phyloP scores from a whole-genome alignment of 306 rosid genomes.

The Luffa aegyptiaca region DNA sequence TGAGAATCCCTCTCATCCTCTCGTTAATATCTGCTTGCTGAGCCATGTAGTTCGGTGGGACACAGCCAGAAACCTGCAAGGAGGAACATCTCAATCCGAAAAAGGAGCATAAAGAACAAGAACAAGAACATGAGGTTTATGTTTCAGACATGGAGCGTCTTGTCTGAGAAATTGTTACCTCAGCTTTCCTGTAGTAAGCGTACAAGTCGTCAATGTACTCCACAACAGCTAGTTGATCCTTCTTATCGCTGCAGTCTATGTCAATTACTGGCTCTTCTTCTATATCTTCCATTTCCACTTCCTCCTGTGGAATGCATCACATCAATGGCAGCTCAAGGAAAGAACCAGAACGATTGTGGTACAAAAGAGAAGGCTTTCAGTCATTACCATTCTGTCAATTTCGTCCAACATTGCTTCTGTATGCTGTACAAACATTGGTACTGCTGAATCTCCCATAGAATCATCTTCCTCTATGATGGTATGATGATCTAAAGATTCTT shows the following conservation, averaged over 20 bases:
- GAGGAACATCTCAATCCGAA: background rate
- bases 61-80: conserved; percentile 30
- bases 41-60: conserved; percentile 29
- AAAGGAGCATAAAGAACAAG: background rate
- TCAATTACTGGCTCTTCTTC: conserved; percentile 28
- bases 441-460: conserved; percentile 13
- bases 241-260: conserved; percentile 27
- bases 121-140: background rate
- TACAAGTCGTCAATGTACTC: conserved; percentile 41
- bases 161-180: conserved; percentile 20
- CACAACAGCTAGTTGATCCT: conserved; percentile 33
- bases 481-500: conserved; percentile 20
- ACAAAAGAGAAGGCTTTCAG: background rate
- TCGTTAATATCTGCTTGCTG: conserved; percentile 46
- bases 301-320: conserved; percentile 19
- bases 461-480: conserved; percentile 30
- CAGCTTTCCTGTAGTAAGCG: conserved; percentile 32
- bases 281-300: conserved; percentile 39
- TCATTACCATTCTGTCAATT: conserved; percentile 40
- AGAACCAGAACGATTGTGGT: background rate
- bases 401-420: conserved; percentile 55
- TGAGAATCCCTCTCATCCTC: conserved; percentile 50
- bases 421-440: conserved; percentile 52
- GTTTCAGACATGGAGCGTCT: background rate
- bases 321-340: background rate